A percentile compares a stretch with the other conserved stretches of the same genome.
Conservation (phyloP, 2,329 filamentous ascomycete species). For the Coniochaeta sp. region DNA sequence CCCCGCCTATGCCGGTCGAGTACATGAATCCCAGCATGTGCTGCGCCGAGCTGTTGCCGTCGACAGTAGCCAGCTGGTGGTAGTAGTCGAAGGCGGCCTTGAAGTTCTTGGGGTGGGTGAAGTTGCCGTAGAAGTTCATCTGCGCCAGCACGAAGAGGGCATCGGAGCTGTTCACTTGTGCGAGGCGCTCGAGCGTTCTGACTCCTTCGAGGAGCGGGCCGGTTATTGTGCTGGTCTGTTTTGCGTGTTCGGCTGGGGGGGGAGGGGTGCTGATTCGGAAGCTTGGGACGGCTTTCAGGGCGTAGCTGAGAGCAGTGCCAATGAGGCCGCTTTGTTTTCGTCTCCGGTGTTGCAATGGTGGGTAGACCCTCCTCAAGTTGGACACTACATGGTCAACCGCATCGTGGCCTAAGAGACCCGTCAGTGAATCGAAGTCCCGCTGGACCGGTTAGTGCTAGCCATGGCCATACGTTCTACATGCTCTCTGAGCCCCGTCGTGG, state of each 20-base stretch:
- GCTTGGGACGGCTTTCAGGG: slow-evolving; percentile 41
- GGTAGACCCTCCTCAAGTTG: slow-evolving; percentile 42
- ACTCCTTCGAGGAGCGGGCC: slow-evolving; percentile 43
- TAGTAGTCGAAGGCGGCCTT: slow-evolving; percentile 74
- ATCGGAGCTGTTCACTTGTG: slow-evolving; percentile 59
- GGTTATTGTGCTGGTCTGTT: slow-evolving; percentile 21
- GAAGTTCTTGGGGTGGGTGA: slow-evolving; percentile 77
- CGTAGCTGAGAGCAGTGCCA: slow-evolving; percentile 32
- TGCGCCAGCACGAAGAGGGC: slow-evolving; percentile 86
- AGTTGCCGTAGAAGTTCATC: slow-evolving; percentile 96
- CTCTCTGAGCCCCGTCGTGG: background rate
- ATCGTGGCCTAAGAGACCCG: slow-evolving; percentile 35
- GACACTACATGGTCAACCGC: slow-evolving; percentile 43
- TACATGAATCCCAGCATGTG: slow-evolving; percentile 96
- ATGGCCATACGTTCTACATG: background rate
- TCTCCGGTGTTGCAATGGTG: slow-evolving; percentile 32
- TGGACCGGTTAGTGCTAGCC: slow-evolving; percentile 5
- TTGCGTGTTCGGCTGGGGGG: slow-evolving; percentile 26
- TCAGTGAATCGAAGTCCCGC: background rate
- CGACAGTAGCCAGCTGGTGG: slow-evolving; percentile 62
- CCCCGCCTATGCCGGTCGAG: slow-evolving; percentile 79
- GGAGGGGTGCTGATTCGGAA: slow-evolving; percentile 39
- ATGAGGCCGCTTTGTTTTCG: slow-evolving; percentile 37
- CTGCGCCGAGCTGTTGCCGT: slow-evolving; percentile 87
- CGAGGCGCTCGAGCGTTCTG: slow-evolving; percentile 43